phyloP scores from a whole-genome alignment of 192 early-diverging fungal genomes.

The Coemansia sp. region DNA sequence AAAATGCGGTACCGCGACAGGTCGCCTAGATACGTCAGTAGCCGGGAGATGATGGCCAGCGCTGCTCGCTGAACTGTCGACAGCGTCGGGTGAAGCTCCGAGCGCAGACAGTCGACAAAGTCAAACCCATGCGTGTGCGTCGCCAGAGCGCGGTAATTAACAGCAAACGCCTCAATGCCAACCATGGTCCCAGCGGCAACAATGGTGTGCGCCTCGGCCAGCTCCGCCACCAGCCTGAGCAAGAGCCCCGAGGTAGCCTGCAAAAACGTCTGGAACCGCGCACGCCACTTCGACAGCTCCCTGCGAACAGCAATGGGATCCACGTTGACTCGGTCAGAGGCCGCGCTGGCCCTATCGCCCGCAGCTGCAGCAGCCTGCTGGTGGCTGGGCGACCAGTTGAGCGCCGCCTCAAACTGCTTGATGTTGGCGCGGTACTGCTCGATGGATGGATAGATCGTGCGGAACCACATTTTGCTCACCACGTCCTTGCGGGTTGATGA shows the following conservation, averaged over 20 bases:
- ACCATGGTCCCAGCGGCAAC: conserved; percentile 10
- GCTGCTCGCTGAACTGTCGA: conserved; percentile 26
- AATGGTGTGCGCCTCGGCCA: conserved; percentile 34
- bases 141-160: conserved; percentile 31
- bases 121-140: conserved; percentile 32
- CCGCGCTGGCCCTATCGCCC: neutral
- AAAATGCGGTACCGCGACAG: conserved; percentile 41
- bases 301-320: conserved; percentile 8
- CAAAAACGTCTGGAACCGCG: conserved; percentile 34
- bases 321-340: neutral
- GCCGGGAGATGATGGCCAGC: conserved; percentile 24
- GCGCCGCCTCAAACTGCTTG: conserved; percentile 25
- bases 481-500: conserved; percentile 48
- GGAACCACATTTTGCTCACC: conserved; percentile 46
- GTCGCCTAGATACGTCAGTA: conserved; percentile 45
- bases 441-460: conserved; percentile 36
- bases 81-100: conserved; percentile 33
- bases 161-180: conserved; percentile 10
- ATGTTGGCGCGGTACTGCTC: conserved; percentile 47
- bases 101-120: conserved; percentile 24
- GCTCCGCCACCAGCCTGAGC: conserved; percentile 29
- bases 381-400: conserved; percentile 6
- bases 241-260: conserved; percentile 33
- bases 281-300: conserved; percentile 38
- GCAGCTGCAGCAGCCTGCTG: neutral